Base-by-base conservation (phyloP, 1,284 basidiomycete genomes). In the Leccinum griseonigrum region DNA sequence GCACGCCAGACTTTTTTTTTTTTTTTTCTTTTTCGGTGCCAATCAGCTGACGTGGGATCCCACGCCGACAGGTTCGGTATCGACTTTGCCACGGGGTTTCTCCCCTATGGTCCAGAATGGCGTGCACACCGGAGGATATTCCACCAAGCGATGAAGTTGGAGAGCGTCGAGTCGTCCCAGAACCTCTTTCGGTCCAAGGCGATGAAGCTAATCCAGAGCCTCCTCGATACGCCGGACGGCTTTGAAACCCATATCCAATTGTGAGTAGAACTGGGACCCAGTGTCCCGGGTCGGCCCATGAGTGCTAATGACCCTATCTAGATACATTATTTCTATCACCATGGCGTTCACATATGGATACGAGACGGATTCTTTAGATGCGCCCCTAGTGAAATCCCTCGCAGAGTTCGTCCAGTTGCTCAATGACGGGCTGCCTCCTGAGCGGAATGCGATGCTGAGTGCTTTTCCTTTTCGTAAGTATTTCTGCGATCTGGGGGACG, bases 321-420 rank as follows among this genome's bases (percentile, higher is more conserved):
- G 73, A 36, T 76, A 73, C 48, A 63, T 74, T 34, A 57, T 73
- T 54, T 76, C 71, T 5, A 64, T 74, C 26, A 76, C 71, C 1
- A 70, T 75, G 69, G 58, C 63, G 1, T 64, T 67, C 54, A 75
- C 72, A 0, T 76, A 73, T 50, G 71, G 74, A 32, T 71, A 76
- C 16, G 65, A 75, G 53, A 64, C 52, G 14, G 54, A 63, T 51
- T 70, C 70, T 7, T 57, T 74, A 59, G 66, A 74, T 11, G 69
- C 63, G 11, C 72, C 70, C 2, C 60, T 75, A 16, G 72, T 76
- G 50, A 68, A 64, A 50, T 64, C 70, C 10, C 54, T 73, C 4
- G 36, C 62, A 1, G 72, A 74, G 22, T 59, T 71, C 4, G 63
- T 64, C 36, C 64, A 64, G 9, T 34, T 73, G n/a, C 46, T 73